phyloP scores from a whole-genome alignment of 129 eudicot genomes.

The Arctium lappa region DNA sequence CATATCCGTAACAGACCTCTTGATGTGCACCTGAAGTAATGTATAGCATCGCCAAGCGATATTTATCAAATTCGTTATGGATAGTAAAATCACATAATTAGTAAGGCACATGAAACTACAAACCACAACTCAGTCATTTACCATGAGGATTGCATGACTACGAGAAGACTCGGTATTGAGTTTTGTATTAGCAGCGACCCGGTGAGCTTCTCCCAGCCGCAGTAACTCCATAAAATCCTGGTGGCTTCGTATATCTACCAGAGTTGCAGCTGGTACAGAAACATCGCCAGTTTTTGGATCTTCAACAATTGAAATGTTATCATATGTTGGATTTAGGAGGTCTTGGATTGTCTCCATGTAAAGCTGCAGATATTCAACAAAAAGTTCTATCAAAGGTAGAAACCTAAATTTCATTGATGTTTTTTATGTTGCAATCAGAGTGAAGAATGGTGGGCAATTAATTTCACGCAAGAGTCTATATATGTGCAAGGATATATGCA shows the following conservation, averaged over 20 bases:
- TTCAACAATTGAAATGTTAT: slow-evolving; percentile 91
- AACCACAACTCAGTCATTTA: slow-evolving; percentile 24
- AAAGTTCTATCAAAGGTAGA: neutral
- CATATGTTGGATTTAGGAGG: slow-evolving; percentile 88
- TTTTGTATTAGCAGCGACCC: slow-evolving; percentile 98
- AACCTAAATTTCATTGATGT: neutral
- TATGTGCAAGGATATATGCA: slow-evolving; percentile 18
- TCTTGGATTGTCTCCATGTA: slow-evolving; percentile 98
- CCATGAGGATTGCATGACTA: slow-evolving; percentile 99
- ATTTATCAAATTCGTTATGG: too few relatives aligned
- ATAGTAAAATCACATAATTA: neutral
- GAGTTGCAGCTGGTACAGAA: slow-evolving; percentile 88
- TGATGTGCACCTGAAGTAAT: slow-evolving; percentile 73
- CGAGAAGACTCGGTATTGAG: slow-evolving; percentile 99
- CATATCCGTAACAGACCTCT: slow-evolving; percentile 64
- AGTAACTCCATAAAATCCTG: slow-evolving; percentile 83
- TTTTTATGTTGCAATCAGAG: neutral
- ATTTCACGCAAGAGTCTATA: neutral
- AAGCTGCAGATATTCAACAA: slow-evolving; percentile 53
- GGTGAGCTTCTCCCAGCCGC: slow-evolving; percentile 89
- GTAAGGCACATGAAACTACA: neutral
- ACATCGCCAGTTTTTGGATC: slow-evolving; percentile 98
- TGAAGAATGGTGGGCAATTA: neutral
- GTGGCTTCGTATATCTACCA: slow-evolving; percentile 76
- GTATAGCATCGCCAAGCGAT: neutral